Base-by-base conservation (phyloP, 2,329 filamentous ascomycete species). In the Phaeosphaeria sp. region DNA sequence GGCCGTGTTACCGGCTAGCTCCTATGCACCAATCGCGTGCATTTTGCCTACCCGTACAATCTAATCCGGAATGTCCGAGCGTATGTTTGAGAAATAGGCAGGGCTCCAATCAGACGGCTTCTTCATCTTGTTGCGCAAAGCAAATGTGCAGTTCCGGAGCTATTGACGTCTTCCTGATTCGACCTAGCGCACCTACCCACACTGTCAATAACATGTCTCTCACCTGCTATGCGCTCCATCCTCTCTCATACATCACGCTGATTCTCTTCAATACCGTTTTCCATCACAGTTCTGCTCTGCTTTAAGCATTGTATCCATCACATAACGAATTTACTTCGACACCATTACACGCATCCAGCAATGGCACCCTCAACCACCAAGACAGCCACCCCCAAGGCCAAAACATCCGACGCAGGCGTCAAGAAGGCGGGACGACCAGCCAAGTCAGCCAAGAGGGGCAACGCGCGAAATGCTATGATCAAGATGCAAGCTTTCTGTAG, bases 401-500 rank as follows among this genome's bases (percentile, higher is more conserved):
- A 68, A 22, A 56, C 63, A 33, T 22, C 52, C 44, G 53, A 30
- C 50, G 64, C 64, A 6, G 73, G 72, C 39, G 67, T 75, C 46
- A 74, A 69, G 64, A 75, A 73, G 58, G 52, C 60, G 6, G 66
- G 60, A 25, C 46, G 60, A 20, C 65, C 65, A 33, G 63, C 65
- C 27, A 55, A 59, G 23, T 39, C 36, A 18, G 15, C 36, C 54
- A 73, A 69, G 60, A 68, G 64, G 46, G 57, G 60, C 33, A 73
- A 72, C 15, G 68, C 72, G 2, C 68, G 58, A 46, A 62, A 52
- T 13, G 69, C 71, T n/a, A 73, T 76, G 69, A 60, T 64, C 44
- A 71, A 68, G 62, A 76, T 77, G 73, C 73, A 76, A 55, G 68
- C 65, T 27, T 77, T 64, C 64, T 76, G 74, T 76, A 55, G 65